Base-by-base conservation (phyloP, 2,329 filamentous ascomycete species). In the Paecilomyces fulvus region DNA sequence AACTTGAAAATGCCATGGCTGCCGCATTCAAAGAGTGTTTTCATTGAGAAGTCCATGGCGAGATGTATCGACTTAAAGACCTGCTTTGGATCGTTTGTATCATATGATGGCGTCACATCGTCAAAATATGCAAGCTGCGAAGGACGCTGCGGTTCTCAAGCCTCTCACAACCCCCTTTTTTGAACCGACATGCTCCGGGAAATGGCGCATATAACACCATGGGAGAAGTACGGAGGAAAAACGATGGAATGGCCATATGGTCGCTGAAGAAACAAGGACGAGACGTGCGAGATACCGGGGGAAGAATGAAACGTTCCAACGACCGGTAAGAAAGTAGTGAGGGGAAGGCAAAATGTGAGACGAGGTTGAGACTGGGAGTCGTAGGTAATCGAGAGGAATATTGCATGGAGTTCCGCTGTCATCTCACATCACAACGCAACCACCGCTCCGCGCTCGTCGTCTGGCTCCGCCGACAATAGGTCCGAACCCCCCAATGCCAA, bases 341-440 rank as follows among this genome's bases (percentile, higher is more conserved):
- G 33, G 12, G 33, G 37, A 43, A 43, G n/a, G 8, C n/a, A 43
- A 43, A 6, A 17, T 17, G 33, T n/a, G 4, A 37, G 12, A 37
- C 33, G 6, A 17, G 37, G 5, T 43, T 12, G 9, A 17, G 37
- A 43, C 37, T 9, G 1, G 14, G 6, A 43, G 37, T 43, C 9
- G 37, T 43, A 8, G 6, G 37, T 43, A 5, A 43, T 43, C 30
- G 30, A 43, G n/a, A 9, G 7, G 14, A 43, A 43, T 43, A 43
- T 43, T 17, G 8, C 20, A 43, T n/a, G 3, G 37, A 17, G 17
- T 17, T 43, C 37, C 14, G 37, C 37, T 7, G 14, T 43, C 46
- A 5, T 48, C 31, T 83, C 75, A 89, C 86, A 89, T 89, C 56
- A 89, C 76, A 49, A 72, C 66, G 69, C 86, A 88, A 60, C 83